Evolutionary conservation across 140 eudicot species (phyloP), one percentile per base, ranked within the genome.

Genomic region (Cichorium intybus): DNA sequence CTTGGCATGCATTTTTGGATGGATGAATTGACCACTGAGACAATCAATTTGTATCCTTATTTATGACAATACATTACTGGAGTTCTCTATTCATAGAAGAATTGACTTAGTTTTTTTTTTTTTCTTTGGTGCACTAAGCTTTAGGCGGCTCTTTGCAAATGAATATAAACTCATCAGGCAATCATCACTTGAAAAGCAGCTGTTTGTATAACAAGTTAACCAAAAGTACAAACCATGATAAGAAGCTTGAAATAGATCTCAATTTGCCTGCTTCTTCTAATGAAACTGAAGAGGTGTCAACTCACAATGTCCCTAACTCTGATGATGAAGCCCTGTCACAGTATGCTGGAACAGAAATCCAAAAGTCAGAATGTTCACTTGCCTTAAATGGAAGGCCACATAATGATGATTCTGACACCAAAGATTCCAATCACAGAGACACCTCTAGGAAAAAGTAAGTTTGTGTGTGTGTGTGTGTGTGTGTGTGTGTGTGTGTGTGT

Each of bases 241-340:
- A 60, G 55, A 75, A 41, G 79, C 74, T 75, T 31, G 64, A 46
- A 20, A 75, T 75, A 67, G 79, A 75, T 75, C 79, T 75, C 0
- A 75, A 75, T 75, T 66, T 75, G 52, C 79, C 79, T 31, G 79
- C 79, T 50, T 66, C 75, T 49, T 75, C 79, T 50, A 60, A 59
- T 11, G 79, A 75, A 75, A 75, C 75, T 0, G 79, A 75, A 28
- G 74, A 69, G 9, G 46, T 57, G 26, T 71, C 24, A n/a, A 71
- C 70, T 39, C 63, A 37, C 27, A 50, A 66, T 46, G 17, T 67
- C 20, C 66, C 29, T 15, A 66, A 67, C 31, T 75, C 70, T 37
- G 74, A 75, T 23, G 79, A 75, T 4, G 75, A 75, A 75, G 75
- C 79, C 21, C 24, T 67, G 41, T 75, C 79, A 27, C 79, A 2